phyloP scores from a whole-genome alignment of 2,329 filamentous ascomycete species.

The Sarocladium strictum region DNA sequence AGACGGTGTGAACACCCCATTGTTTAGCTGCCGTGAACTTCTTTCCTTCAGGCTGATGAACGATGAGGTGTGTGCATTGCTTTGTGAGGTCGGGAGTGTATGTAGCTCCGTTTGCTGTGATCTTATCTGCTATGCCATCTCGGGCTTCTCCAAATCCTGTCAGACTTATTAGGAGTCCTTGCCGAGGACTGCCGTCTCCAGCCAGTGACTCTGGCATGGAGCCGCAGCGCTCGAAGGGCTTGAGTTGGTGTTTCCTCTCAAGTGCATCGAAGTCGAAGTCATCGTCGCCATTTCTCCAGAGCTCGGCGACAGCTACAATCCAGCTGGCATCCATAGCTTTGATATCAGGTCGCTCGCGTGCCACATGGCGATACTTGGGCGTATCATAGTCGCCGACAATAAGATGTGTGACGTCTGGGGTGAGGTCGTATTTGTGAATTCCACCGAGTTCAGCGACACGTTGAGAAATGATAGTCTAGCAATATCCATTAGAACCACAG shows the following conservation, averaged over 20 bases:
- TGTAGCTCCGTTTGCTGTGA: constrained; percentile 66
- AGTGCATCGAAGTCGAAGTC: constrained; percentile 65
- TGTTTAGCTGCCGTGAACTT: constrained; percentile 84
- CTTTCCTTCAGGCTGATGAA: constrained; percentile 69
- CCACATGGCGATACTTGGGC: constrained; percentile 92
- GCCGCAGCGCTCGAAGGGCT: constrained; percentile 53
- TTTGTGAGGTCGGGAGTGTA: constrained; percentile 87
- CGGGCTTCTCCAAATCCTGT: constrained; percentile 59
- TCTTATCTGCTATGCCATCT: constrained; percentile 61
- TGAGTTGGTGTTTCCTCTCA: constrained; percentile 60
- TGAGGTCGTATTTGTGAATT: constrained; percentile 81
- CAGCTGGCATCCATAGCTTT: constrained; percentile 76
- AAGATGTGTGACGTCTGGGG: constrained; percentile 92
- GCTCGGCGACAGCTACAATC: constrained; percentile 71
- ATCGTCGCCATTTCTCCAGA: constrained; percentile 73
- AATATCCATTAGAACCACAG: neutral
- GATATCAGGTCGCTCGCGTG: constrained; percentile 80
- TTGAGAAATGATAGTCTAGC: constrained; percentile 49
- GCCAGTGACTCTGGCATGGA: constrained; percentile 18
- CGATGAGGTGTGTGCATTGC: constrained; percentile 81
- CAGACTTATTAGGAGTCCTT: constrained; percentile 45
- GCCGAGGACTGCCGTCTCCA: constrained; percentile 13
- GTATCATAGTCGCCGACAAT: constrained; percentile 86
- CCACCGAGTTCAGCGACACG: constrained; percentile 79
- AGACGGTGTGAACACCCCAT: constrained; percentile 77